Percentiles rank a stretch among this genome's conserved stretches.
Conservation (phyloP, 1,139 yeast species). For the Candida sojae region DNA sequence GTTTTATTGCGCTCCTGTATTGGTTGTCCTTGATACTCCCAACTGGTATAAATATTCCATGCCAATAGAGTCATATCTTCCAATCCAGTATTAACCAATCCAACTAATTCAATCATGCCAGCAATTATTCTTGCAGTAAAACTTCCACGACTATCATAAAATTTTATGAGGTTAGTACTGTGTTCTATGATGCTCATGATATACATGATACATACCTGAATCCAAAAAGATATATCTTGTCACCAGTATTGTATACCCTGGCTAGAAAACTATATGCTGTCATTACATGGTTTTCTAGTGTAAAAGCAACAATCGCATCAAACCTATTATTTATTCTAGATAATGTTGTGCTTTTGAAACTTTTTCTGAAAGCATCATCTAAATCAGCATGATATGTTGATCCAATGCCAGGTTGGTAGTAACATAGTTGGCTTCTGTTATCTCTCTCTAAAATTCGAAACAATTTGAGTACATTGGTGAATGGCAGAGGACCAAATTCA, state of each 20-base stretch:
- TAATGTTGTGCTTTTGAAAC: constrained; percentile 17
- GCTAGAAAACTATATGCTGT: constrained; percentile 57
- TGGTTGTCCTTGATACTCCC: constrained; percentile 67
- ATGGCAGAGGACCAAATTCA: constrained; percentile 57
- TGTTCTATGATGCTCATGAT: neutral
- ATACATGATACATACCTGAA: constrained; percentile 34
- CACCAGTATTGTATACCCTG: constrained; percentile 48
- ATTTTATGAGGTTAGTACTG: constrained; percentile 9
- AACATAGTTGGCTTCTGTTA: constrained; percentile 46
- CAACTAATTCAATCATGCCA: constrained; percentile 65
- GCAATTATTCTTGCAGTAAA: constrained; percentile 62
- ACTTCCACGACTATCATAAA: constrained; percentile 54
- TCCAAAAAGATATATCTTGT: constrained; percentile 57
- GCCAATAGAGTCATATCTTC: constrained; percentile 58
- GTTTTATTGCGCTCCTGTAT: constrained; percentile 35
- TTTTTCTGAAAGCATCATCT: constrained; percentile 17
- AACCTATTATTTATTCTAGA: constrained; percentile 20
- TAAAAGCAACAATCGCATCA: constrained; percentile 56
- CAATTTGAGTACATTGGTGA: constrained; percentile 55
- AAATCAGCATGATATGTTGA: constrained; percentile 45
- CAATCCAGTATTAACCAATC: constrained; percentile 52
- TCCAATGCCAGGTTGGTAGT: constrained; percentile 71
- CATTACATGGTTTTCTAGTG: constrained; percentile 55
- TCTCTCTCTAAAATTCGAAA: constrained; percentile 54
- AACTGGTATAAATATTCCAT: constrained; percentile 59